Percentiles rank a stretch among this genome's conserved stretches.
phyloP scores from a whole-genome alignment of 345 rosid genomes.

The Cardamine occulta region DNA sequence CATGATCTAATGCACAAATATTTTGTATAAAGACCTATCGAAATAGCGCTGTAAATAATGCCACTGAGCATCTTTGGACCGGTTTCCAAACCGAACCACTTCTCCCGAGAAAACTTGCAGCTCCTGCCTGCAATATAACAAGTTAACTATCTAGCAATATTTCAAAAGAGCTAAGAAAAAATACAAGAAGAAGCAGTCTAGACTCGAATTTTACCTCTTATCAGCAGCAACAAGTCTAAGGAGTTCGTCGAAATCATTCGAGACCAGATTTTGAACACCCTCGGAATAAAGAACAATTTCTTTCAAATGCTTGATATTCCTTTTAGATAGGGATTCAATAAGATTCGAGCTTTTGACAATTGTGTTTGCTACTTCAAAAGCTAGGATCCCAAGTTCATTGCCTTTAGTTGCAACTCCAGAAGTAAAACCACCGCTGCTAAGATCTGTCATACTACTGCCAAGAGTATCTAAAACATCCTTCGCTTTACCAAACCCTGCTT shows the following conservation, averaged over 20 bases:
- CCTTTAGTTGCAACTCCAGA: conserved; percentile 77
- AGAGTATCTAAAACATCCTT: conserved; percentile 87
- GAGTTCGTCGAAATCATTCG: conserved; percentile 74
- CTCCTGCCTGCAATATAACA: conserved; percentile 64
- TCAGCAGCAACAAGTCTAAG: conserved; percentile 69
- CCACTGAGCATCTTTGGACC: conserved; percentile 95
- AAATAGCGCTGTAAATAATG: conserved; percentile 89
- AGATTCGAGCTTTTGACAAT: conserved; percentile 87
- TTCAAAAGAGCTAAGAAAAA: neutral
- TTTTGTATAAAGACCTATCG: conserved; percentile 54
- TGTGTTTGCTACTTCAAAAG: conserved; percentile 94
- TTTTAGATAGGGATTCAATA: conserved; percentile 76
- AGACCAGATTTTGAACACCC: conserved; percentile 79
- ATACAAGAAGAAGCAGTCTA: conserved; percentile 5
- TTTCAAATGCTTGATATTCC: conserved; percentile 59
- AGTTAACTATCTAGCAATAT: conserved; percentile 21
- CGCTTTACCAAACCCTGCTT: conserved; percentile 81
- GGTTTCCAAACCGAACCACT: conserved; percentile 95
- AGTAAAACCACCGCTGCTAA: conserved; percentile 69
- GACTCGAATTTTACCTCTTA: conserved; percentile 61
- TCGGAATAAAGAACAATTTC: conserved; percentile 66
- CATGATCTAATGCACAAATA: conserved; percentile 10
- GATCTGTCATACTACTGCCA: conserved; percentile 90
- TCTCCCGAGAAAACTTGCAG: conserved; percentile 80
- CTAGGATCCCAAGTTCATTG: conserved; percentile 66